phyloP scores from a whole-genome alignment of 805 yeast genomes.

The Starmerella tilneyi region DNA sequence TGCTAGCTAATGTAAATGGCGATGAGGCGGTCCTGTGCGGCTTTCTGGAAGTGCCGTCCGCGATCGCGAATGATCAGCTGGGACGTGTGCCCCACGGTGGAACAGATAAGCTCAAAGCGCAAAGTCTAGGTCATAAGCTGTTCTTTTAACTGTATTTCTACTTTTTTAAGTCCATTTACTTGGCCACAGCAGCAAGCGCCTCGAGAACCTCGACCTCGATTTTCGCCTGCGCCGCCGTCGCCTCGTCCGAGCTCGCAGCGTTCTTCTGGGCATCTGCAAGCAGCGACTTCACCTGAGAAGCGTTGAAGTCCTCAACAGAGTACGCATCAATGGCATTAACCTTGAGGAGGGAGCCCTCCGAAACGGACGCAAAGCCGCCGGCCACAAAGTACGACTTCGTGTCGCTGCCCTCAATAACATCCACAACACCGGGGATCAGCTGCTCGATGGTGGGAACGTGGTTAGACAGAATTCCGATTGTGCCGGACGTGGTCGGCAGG shows the following conservation, averaged over 20 bases:
- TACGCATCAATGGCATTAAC: conserved; percentile 93
- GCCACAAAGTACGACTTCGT: conserved; percentile 76
- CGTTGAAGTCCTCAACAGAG: conserved; percentile 77
- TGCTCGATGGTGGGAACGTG: conserved; percentile 97
- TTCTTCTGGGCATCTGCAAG: conserved; percentile 92
- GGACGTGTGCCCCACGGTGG: too few species aligned
- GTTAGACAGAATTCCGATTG: conserved; percentile 91
- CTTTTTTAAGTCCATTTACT: conserved; percentile 34
- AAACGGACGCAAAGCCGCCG: conserved; percentile 94
- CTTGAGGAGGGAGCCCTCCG: conserved; percentile 83
- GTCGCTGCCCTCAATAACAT: conserved; percentile 71
- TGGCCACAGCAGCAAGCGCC: conserved; percentile 76
- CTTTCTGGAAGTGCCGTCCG: too few species aligned
- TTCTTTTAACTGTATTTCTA: conserved; percentile 5
- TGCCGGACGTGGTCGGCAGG: conserved; percentile 91
- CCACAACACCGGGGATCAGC: conserved; percentile 90
- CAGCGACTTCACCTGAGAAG: conserved; percentile 63
- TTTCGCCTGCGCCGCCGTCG: conserved; percentile 85
- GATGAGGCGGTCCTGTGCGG: too few species aligned
- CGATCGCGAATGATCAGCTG: too few species aligned
- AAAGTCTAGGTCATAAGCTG: not conserved
- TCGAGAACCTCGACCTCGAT: conserved; percentile 94
- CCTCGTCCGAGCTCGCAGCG: conserved; percentile 68
- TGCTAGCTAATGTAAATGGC: too few species aligned
- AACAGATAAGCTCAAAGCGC: too few species aligned